phyloP scores from a whole-genome alignment of 2,329 filamentous ascomycete genomes.

The Pseudocercospora crystallina region DNA sequence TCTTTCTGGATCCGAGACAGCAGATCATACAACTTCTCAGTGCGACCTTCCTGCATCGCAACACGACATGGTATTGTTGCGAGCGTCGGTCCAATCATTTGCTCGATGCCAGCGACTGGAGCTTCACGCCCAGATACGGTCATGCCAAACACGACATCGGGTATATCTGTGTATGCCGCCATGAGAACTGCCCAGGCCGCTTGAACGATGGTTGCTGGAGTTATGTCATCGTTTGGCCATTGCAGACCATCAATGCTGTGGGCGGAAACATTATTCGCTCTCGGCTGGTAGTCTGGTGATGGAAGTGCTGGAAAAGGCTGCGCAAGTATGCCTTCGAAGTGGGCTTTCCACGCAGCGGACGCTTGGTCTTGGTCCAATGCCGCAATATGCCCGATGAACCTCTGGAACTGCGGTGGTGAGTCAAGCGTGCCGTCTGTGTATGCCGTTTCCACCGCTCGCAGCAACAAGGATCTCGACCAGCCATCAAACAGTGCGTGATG shows the following conservation, averaged over 20 bases:
- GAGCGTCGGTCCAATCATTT: constrained; percentile 20
- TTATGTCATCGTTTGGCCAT: constrained; percentile 14
- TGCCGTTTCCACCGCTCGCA: constrained; percentile 28
- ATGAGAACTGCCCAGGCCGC: constrained; percentile 16
- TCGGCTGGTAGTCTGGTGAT: constrained; percentile 22
- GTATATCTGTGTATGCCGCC: constrained; percentile 1
- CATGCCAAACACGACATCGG: constrained; percentile 17
- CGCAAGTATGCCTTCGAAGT: constrained; percentile 31
- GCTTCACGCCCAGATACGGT: constrained; percentile 28
- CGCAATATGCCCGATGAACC: constrained; percentile 1
- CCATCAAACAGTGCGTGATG: constrained; percentile 46
- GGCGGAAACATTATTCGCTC: constrained; percentile 29
- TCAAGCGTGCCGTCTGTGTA: no score
- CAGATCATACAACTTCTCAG: not conserved
- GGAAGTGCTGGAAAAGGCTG: constrained; percentile 37
- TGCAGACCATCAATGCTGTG: constrained; percentile 16
- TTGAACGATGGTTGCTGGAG: constrained; percentile 9
- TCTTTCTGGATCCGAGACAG: constrained; percentile 10
- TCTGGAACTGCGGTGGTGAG: constrained; percentile 2
- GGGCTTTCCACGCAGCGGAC: constrained; percentile 31
- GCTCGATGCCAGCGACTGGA: constrained; percentile 2
- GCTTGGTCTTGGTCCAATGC: not conserved
- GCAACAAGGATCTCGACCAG: constrained; percentile 37
- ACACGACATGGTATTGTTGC: constrained; percentile 14
- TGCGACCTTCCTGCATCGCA: not conserved